Percentiles rank a stretch among this genome's conserved stretches.
Conservation (phyloP, 2,329 filamentous ascomycete genomes). For the Hymenoscyphus repandus region DNA sequence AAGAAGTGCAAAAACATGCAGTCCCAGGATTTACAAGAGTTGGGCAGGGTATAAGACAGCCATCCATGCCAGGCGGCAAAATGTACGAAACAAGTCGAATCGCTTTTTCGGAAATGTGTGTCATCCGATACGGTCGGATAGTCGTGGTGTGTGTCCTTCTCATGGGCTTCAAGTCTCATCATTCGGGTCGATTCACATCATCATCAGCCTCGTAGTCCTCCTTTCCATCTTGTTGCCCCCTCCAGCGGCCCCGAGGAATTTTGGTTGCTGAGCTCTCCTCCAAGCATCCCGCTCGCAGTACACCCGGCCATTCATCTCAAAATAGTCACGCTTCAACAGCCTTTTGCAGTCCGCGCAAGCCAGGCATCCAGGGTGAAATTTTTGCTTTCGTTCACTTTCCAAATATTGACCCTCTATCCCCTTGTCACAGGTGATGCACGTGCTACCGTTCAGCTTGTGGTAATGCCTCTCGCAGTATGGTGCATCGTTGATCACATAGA, state of each 20-base stretch:
- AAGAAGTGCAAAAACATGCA: conserved; percentile 8
- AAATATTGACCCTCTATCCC: conserved; percentile 95
- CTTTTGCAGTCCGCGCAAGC: conserved; percentile 73
- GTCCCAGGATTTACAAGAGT: conserved; percentile 14
- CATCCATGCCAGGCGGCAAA: conserved; percentile 14
- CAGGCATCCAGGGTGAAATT: conserved; percentile 86
- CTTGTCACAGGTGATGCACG: conserved; percentile 72
- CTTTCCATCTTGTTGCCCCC: conserved; percentile 37
- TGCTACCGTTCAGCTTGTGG: conserved; percentile 80
- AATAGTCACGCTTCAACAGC: conserved; percentile 78
- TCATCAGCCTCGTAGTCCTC: conserved; percentile 45
- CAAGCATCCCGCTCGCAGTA: conserved; percentile 86
- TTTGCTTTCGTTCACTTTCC: conserved; percentile 70
- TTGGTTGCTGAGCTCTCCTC: conserved; percentile 25
- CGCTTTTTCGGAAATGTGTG: conserved; percentile 1
- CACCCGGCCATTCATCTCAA: conserved; percentile 73
- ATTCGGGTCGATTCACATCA: conserved; percentile 33
- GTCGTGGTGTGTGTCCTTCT: neutral
- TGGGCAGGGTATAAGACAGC: conserved; percentile 17
- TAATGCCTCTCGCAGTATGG: conserved; percentile 93
- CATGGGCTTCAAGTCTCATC: conserved; percentile 3
- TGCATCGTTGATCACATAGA: conserved; percentile 82
- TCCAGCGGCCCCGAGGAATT: conserved; percentile 17
- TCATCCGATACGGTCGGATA: too few species aligned
- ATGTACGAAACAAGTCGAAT: conserved; percentile 9